Percentiles rank a stretch among this genome's conserved stretches.
phyloP scores from a whole-genome alignment of 1,284 basidiomycete genomes.

The Trichosporon faecale region DNA sequence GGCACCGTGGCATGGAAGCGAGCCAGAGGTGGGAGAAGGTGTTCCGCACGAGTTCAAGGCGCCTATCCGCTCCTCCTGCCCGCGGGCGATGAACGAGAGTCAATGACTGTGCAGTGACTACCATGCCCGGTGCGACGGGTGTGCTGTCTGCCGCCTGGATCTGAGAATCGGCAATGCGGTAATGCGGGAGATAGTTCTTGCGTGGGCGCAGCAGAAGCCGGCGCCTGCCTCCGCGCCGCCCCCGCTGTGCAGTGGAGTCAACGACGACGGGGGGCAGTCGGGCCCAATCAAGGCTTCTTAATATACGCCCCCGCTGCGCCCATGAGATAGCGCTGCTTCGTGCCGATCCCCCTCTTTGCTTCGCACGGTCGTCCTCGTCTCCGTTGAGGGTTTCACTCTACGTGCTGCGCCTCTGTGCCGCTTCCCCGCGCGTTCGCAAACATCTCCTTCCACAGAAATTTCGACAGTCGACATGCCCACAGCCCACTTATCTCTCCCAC shows the following conservation, averaged over 20 bases:
- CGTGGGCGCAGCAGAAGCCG: background rate
- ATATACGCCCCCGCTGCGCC: background rate
- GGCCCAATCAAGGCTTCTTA: background rate
- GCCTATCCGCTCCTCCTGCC: background rate
- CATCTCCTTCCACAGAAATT: background rate
- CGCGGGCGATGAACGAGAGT: background rate
- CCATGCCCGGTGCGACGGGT: background rate
- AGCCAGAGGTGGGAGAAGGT: background rate
- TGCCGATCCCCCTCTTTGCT: background rate
- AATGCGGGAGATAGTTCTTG: background rate
- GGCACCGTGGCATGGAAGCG: background rate
- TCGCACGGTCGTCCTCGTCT: background rate
- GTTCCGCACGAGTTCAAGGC: background rate
- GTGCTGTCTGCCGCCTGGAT: background rate
- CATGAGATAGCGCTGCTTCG: background rate
- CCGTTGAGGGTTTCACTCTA: background rate
- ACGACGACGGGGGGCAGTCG: background rate
- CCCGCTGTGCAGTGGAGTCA: background rate
- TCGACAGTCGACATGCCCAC: background rate
- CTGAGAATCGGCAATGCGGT: conserved; percentile 1
- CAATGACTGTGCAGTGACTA: background rate
- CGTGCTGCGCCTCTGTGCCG: background rate
- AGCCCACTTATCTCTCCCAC: background rate
- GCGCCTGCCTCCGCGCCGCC: background rate
- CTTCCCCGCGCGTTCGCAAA: background rate